Base-by-base conservation (phyloP, 2,329 filamentous ascomycete genomes). In the Clarireedia homoeocarpa region DNA sequence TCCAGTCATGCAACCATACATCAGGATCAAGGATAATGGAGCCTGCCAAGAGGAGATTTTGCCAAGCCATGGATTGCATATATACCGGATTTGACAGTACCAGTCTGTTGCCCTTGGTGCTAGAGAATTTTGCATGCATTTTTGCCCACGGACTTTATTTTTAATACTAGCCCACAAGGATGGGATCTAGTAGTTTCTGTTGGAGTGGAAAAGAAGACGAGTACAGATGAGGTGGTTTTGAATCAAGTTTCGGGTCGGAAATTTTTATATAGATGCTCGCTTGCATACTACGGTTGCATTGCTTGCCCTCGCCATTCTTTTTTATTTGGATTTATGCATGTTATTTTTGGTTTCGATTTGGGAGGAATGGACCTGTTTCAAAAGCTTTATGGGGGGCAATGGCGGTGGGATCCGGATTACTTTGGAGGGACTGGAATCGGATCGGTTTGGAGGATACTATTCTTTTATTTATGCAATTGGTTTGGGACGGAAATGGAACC, bases 1-100 rank as follows among this genome's bases (percentile, higher is more conserved):
- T 14, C 54, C 54, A 56, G 54, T 53, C 54, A 56, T 56, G 54
- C 54, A 56, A 24, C 36, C 17, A 23, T 30, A 44, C 10, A 7
- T 38, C 46, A 44, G 45, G 20, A 26, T 55, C 20, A 24, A 14
- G 14, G 26, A 14, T 20, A 2, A 46, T 38, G 38, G 47, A 36
- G 20, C 47, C 20, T 45, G 15, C 39, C 47, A 36, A 4, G 36
- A 50, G 47, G 39, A 38, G 7, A 3, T 20, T 38, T 55, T 38
- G 4, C 23, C 15, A 7, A 49, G 30, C 51, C 47, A 30, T 39
- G 46, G 9, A 50, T 50, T 24, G 15, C 39, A 14, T 34, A 23
- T 42, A 10, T 27, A 7, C 17, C 15, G 6, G 24, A 26, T 30
- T 38, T 40, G 26, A 45, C 47, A 38, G 53, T 42, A 26, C 26